These are phyloP conservation scores for Vaccinium corymbosum DNA, from an alignment of 148 eudicot species.

Conservation along the genomic window DNA sequence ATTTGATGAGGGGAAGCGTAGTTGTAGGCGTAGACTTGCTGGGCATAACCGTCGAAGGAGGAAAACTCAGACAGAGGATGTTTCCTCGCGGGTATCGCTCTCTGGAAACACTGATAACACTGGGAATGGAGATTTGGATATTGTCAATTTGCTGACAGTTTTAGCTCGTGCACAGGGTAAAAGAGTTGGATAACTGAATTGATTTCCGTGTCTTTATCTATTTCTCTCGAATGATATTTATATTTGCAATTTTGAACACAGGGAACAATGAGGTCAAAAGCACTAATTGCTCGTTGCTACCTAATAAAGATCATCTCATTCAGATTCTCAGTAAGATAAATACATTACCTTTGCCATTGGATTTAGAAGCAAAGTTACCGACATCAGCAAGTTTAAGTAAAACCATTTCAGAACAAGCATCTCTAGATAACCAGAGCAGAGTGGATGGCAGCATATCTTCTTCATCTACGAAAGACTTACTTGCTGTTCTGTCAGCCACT, in stretches of 20 bases:
- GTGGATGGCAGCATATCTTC: slow-evolving; percentile 31
- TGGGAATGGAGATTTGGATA: slow-evolving; percentile 34
- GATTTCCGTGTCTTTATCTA: background rate
- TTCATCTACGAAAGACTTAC: slow-evolving; percentile 57
- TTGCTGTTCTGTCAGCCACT: slow-evolving; percentile 44
- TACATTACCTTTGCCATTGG: slow-evolving; percentile 49
- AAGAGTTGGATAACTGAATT: background rate
- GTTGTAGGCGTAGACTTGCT: slow-evolving; percentile 92
- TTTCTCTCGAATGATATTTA: background rate
- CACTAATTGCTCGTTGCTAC: slow-evolving; percentile 32
- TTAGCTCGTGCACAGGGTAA: slow-evolving; percentile 52
- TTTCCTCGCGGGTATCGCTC: slow-evolving; percentile 29
- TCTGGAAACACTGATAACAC: slow-evolving; percentile 26
- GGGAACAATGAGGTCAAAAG: slow-evolving; percentile 49
- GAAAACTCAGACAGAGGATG: slow-evolving; percentile 85
- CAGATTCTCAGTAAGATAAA: slow-evolving; percentile 68
- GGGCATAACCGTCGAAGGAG: slow-evolving; percentile 91
- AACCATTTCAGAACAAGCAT: slow-evolving; percentile 16
- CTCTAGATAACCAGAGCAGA: slow-evolving; percentile 29
- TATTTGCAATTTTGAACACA: slow-evolving; percentile 17
- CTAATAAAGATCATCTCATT: slow-evolving; percentile 58
- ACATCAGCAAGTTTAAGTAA: slow-evolving; percentile 20
- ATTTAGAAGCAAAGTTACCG: slow-evolving; percentile 30
- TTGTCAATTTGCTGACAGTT: slow-evolving; percentile 40
- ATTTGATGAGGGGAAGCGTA: slow-evolving; percentile 94